Evolutionary conservation across 306 rosid genomes (phyloP), one percentile per base, ranked within the genome.

Genomic region (Albizia julibrissin): DNA sequence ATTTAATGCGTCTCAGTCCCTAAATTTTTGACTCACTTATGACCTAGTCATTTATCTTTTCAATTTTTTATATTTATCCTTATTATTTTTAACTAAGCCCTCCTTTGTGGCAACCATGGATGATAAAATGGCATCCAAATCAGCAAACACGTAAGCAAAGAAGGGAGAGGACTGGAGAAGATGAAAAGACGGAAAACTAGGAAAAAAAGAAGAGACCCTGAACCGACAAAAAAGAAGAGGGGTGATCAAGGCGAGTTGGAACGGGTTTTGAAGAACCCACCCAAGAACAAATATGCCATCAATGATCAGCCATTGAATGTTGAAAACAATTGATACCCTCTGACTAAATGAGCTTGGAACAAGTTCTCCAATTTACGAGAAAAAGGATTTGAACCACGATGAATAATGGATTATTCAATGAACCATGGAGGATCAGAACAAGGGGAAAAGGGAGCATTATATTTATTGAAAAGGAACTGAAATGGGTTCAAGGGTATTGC

Each of bases 1-100:
- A 7, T 4, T 34, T 7, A 0, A 0, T 34, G 0, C 6, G 4
- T 1, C 7, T 34, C 1, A 5, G 7, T 34, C 39, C 34, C 5
- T 34, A 5, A 34, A 34, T 7, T 34, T 34, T 34, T 34, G 5
- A 34, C 39, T 34, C 0, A 3, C 2, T 29, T 29, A 29, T 29
- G 0, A 33, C 37, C 4, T 0, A 33, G 0, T 33, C 37, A 0
- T 33, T 33, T 33, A 3, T 3, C 37, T 33, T 33, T 33, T 33
- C 0, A 3, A 3, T 3, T 33, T 33, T 33, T 34, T 34, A 34
- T 34, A 34, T 5, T 34, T 5, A 5, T 34, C 1, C 1, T 5
- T 34, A 34, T 34, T 34, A 34, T 34, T 34, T 34, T 5, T 1
- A 34, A 0, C 8, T 0, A 0, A 34, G 0, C 5, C 1, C 5